Evolutionary conservation across 805 yeast species (phyloP), one percentile per base, ranked within the genome.

Genomic region (Clavispora vitiphila): DNA sequence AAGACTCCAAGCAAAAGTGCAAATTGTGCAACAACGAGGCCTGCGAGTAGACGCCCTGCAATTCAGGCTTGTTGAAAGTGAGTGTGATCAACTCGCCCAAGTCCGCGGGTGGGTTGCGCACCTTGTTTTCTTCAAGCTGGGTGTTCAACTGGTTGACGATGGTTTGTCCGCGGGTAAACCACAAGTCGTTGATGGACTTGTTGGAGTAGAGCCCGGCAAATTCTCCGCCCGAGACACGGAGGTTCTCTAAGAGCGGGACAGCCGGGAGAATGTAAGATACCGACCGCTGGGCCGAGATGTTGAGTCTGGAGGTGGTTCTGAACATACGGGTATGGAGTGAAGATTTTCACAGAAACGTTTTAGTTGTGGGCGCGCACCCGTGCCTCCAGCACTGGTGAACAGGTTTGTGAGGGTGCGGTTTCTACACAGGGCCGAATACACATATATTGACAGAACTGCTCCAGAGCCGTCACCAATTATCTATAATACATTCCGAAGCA

Each of bases 151-250:
- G 64, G 4, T 59, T 62, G 5, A 71, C 61, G 39, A 71, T 69
- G 8, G 46, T 25, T 3, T 61, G 58, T 3, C 72, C 65, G 51
- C 79, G 69, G 18, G 68, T 62, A 47, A 62, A 69, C 77, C 81
- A 80, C 3, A 76, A 71, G 43, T 69, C 74, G 11, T 71, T 54
- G n/a, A 79, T 53, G 8, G 80, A 78, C 34, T 65, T 47, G 1
- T 66, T 38, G 3, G 79, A 68, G 42, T 74, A 66, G 4, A 80
- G 57, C 2, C 85, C 85, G 1, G 65, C 61, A 18, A 80, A 63
- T 10, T 78, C 78, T 1, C 54, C 15, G 25, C 36, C 34, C 21
- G 57, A 44, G 12, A 60, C 48, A 38, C 55, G 58, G 25, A 65
- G 42, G 4, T 56, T 47, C 24, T 68, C 69, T 37, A 69, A 53